These are phyloP conservation scores for Trypanosomatidae sp. DNA, from an alignment of 208 protist species.

Conservation along the genomic window DNA sequence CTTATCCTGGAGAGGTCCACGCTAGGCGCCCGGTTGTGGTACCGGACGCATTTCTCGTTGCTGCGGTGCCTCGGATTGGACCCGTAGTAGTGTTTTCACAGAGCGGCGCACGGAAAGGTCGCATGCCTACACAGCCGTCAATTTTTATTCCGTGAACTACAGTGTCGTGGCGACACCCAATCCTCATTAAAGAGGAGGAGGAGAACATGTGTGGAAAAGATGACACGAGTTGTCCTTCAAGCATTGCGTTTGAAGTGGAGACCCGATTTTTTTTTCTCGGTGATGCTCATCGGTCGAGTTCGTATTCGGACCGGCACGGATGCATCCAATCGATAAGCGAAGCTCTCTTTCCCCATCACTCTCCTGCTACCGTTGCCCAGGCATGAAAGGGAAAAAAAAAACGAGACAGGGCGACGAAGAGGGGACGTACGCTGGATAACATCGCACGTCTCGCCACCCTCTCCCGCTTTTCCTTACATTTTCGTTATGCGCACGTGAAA, in stretches of 20 bases:
- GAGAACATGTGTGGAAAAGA: not conserved
- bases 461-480: not conserved
- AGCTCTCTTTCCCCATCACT: not conserved
- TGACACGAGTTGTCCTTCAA: not conserved
- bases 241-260: not conserved
- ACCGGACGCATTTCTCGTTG: slow-evolving; percentile 58
- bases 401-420: not conserved
- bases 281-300: not conserved
- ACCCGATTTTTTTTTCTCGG: no score
- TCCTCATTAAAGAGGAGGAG: not conserved
- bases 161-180: not conserved
- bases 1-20: slow-evolving; percentile 55
- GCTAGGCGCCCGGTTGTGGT: slow-evolving; percentile 53
- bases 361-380: not conserved
- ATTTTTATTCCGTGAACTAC: not conserved
- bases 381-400: not conserved
- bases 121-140: not conserved
- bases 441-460: not conserved
- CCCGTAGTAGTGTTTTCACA: slow-evolving; percentile 20
- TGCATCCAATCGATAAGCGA: not conserved
- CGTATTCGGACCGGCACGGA: not conserved
- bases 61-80: slow-evolving; percentile 42
- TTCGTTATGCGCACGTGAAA: not conserved
- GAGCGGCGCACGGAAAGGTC: not conserved
- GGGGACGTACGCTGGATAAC: no score